Evolutionary conservation across 2,329 filamentous ascomycete species (phyloP).

Genomic region (Colletotrichum brevisporum): DNA sequence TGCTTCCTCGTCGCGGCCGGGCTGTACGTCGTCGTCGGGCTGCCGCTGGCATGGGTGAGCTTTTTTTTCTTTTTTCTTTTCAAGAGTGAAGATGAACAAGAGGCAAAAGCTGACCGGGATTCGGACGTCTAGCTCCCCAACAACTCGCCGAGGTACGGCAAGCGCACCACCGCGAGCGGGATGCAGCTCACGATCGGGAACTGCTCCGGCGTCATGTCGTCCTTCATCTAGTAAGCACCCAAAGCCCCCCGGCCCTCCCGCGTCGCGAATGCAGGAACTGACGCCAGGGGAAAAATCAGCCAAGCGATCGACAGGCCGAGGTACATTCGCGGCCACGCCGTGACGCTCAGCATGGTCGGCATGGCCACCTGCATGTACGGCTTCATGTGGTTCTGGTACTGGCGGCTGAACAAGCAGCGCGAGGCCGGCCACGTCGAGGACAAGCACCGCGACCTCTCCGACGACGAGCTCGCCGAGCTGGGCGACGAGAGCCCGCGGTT

Average conservation of each 20-base stretch:
- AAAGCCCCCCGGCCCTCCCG: no score
- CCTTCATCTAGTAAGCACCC: conserved; percentile 36
- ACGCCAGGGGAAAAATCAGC: conserved; percentile 46
- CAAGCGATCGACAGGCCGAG: conserved; percentile 64
- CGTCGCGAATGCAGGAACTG: neutral
- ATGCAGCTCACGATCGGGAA: conserved; percentile 81
- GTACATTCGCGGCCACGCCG: conserved; percentile 73
- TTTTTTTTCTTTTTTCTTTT: no score
- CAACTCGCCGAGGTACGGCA: conserved; percentile 82
- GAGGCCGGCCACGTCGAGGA: conserved; percentile 55
- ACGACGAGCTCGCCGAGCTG: conserved; percentile 64
- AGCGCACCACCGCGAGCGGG: conserved; percentile 79
- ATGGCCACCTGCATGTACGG: conserved; percentile 51
- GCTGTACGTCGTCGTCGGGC: conserved; percentile 72
- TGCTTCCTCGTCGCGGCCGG: conserved; percentile 84
- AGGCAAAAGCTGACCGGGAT: neutral
- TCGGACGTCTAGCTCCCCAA: conserved; percentile 57
- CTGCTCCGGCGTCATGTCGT: conserved; percentile 69
- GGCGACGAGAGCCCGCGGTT: conserved; percentile 67
- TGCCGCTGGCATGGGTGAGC: conserved; percentile 69
- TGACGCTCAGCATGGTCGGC: conserved; percentile 50
- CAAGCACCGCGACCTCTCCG: conserved; percentile 56
- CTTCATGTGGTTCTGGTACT: conserved; percentile 52
- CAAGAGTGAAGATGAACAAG: no score
- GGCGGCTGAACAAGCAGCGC: conserved; percentile 61